Evolutionary conservation across 2,329 filamentous ascomycete species (phyloP).

Genomic region (Hymenoscyphus albidus): DNA sequence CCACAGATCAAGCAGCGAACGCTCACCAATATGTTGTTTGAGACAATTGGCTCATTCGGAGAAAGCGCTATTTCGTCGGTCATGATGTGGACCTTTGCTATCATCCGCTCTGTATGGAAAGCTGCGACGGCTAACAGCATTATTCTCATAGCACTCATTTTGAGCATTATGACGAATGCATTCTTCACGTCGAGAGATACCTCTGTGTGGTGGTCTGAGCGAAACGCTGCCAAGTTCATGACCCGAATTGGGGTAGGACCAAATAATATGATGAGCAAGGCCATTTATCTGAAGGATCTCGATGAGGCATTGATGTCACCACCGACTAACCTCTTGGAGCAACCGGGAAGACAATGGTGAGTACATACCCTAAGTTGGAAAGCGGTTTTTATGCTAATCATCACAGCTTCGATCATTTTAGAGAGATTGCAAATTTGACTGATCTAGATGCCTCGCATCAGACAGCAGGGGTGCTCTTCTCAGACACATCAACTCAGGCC

Average conservation of each 20-base stretch:
- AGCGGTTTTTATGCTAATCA: slow-evolving; percentile 17
- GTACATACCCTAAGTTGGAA: slow-evolving; percentile 16
- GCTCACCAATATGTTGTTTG: slow-evolving; percentile 66
- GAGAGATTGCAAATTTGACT: slow-evolving; percentile 52
- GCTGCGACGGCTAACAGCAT: slow-evolving; percentile 70
- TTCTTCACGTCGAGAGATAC: slow-evolving; percentile 71
- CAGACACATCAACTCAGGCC: slow-evolving; percentile 47
- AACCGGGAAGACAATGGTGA: slow-evolving; percentile 48
- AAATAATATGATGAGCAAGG: slow-evolving; percentile 75
- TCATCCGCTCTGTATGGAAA: slow-evolving; percentile 61
- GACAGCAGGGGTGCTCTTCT: slow-evolving; percentile 46
- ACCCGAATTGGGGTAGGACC: slow-evolving; percentile 72
- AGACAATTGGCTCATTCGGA: slow-evolving; percentile 67
- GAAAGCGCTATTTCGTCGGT: slow-evolving; percentile 73
- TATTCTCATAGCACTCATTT: slow-evolving; percentile 62
- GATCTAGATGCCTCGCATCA: slow-evolving; percentile 56
- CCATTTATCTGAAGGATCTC: slow-evolving; percentile 79
- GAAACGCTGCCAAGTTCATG: slow-evolving; percentile 79
- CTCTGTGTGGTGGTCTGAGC: slow-evolving; percentile 80
- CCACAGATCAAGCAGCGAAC: slow-evolving; percentile 56
- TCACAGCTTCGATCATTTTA: slow-evolving; percentile 57
- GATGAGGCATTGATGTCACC: slow-evolving; percentile 51
- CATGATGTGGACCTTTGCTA: slow-evolving; percentile 72
- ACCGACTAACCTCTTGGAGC: slow-evolving; percentile 18
- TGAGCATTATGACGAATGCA: slow-evolving; percentile 70